These are phyloP conservation scores for Prunus davidiana DNA, from an alignment of 306 rosid genomes.

Conservation along the genomic window DNA sequence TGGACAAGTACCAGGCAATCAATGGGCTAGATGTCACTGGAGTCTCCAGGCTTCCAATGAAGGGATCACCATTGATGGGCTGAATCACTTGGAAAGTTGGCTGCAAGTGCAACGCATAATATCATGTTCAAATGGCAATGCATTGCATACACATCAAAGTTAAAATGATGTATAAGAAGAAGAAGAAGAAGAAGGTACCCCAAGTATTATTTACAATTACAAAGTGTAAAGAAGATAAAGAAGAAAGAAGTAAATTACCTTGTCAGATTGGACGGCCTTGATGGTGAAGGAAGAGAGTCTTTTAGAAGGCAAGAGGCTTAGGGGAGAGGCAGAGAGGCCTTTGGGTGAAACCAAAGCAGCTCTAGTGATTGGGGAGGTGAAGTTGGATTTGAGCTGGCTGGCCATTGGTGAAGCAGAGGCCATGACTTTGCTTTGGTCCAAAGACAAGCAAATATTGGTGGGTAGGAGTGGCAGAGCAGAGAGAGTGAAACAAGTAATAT, in stretches of 20 bases:
- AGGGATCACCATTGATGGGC: slow-evolving; percentile 96
- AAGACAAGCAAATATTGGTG: not conserved
- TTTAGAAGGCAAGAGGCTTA: slow-evolving; percentile 29
- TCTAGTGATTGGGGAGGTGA: slow-evolving; percentile 53
- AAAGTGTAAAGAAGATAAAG: not conserved
- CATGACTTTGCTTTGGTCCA: slow-evolving; percentile 30
- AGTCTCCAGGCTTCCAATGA: slow-evolving; percentile 96
- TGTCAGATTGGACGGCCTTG: slow-evolving; percentile 76
- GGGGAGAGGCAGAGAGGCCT: slow-evolving; percentile 64
- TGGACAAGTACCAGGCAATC: slow-evolving; percentile 92
- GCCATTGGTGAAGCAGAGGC: slow-evolving; percentile 84
- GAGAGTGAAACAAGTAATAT: not conserved
- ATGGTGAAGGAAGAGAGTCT: slow-evolving; percentile 52
- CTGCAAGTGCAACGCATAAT: slow-evolving; percentile 26
- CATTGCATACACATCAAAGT: no score
- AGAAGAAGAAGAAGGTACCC: not conserved
- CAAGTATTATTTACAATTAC: no score
- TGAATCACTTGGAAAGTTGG: slow-evolving; percentile 82
- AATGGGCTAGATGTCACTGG: slow-evolving; percentile 95
- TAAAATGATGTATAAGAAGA: not conserved
- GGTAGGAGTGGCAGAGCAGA: slow-evolving; percentile 14
- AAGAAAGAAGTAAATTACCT: slow-evolving; percentile 36
- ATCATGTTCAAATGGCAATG: not conserved
- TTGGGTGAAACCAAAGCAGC: slow-evolving; percentile 60
- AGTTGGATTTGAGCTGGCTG: slow-evolving; percentile 79